Percentiles rank a stretch among this genome's conserved stretches.
Conservation (phyloP, 345 rosid genomes). For the Gossypium herbaceum region DNA sequence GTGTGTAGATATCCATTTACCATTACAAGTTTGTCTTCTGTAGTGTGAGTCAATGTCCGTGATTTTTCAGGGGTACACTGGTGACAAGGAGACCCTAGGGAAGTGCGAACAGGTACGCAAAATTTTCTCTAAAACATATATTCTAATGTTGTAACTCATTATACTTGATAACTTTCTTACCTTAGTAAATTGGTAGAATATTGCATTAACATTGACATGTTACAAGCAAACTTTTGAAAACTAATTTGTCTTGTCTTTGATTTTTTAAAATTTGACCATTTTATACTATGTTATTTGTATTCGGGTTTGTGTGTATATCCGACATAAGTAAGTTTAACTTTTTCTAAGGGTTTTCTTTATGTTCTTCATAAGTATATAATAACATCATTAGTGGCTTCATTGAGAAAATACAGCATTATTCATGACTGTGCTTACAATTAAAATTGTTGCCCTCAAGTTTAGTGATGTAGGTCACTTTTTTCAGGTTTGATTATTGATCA, state of each 20-base stretch:
- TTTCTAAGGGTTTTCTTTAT: no score
- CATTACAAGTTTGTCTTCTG: not conserved
- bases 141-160: conserved; percentile 11
- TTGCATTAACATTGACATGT: not conserved
- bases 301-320: not conserved
- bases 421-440: no score
- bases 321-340: no score
- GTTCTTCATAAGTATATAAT: no score
- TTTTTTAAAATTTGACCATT: not conserved
- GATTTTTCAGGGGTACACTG: conserved; percentile 58
- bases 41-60: conserved; percentile 11
- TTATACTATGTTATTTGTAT: not conserved
- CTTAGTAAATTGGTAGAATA: not conserved
- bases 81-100: conserved; percentile 78
- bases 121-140: conserved; percentile 3
- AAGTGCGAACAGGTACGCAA: conserved; percentile 90
- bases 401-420: no score
- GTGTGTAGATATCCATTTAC: not conserved
- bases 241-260: not conserved
- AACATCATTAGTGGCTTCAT: no score
- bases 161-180: not conserved
- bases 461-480: no score
- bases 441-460: no score
- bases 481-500: no score
- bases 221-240: not conserved